Base-by-base conservation (phyloP, 192 early-diverging fungal genomes). In the Coemansia biformis region DNA sequence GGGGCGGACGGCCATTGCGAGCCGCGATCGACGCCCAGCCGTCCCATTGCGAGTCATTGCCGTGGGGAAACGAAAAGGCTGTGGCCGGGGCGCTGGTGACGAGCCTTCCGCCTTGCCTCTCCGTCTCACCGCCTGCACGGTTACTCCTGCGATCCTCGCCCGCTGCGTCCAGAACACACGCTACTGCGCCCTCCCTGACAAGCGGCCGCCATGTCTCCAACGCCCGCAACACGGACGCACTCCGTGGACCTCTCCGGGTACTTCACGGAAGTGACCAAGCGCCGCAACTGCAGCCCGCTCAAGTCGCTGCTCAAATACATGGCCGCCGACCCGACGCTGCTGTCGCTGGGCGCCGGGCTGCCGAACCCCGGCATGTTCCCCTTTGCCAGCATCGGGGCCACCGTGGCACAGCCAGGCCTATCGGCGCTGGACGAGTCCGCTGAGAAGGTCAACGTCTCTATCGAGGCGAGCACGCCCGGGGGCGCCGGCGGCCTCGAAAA, bases 281-380 rank as follows among this genome's bases (percentile, higher is more conserved):
- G 36, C 12, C 72, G 72, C 26, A 54, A 63, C 47, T 59, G 48
- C 57, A 67, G 64, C 49, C 72, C 72, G n/a, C 53, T 75, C 13
- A 75, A 75, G 57, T 35, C 55, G 14, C 42, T 67, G 38, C 38
- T 31, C 33, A 66, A 66, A 50, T 75, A 67, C 53, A 67, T 75
- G 72, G 30, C 28, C 2, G 51, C 48, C 2, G 77, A 67, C 37
- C 66, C 79, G 6, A 73, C 61, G 29, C 77, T 83, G 33, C 54
- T 89, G 38, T 84, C 84, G 28, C 71, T 89, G 1, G 85, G 85
- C 9, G 84, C 82, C 2, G 87, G 87, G 1, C 67, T 82, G 30
- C 87, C 86, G 5, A 85, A 86, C 43, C 69, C 78, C 0, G 53
- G 44, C 19, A 81, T 85, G 6, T 87, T 86, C 44, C 84, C 86